phyloP scores from a whole-genome alignment of 208 protist genomes.

The Acanthamoeba royreba region DNA sequence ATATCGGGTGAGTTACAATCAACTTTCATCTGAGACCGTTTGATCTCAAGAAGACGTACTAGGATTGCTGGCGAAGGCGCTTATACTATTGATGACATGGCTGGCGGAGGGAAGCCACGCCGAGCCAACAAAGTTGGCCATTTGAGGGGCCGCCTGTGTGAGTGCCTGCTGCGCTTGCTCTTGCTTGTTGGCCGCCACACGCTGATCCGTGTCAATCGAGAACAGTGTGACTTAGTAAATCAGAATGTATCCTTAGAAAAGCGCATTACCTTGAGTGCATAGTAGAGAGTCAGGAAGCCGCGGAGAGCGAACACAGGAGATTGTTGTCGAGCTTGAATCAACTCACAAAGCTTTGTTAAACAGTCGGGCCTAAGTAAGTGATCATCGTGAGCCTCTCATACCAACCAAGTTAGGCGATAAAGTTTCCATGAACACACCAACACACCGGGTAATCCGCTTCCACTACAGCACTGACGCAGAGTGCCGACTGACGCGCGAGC shows the following conservation, averaged over 20 bases:
- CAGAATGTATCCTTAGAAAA: not conserved
- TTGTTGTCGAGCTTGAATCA: not conserved
- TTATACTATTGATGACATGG: not conserved
- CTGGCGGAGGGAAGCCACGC: not conserved
- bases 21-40: not conserved
- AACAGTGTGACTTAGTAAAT: not conserved
- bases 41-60: not conserved
- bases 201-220: not conserved
- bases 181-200: not conserved
- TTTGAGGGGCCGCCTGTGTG: not conserved
- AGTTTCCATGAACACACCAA: constrained; percentile 8
- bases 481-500: not conserved
- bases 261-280: not conserved
- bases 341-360: not conserved
- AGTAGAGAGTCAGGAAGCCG: not conserved
- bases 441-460: not conserved
- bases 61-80: not conserved
- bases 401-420: not conserved
- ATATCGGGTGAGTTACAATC: not conserved
- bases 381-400: not conserved
- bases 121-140: not conserved
- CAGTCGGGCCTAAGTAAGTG: not conserved
- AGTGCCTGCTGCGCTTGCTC: not conserved
- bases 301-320: not conserved
- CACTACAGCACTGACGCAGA: not conserved